These are phyloP conservation scores for Luffa aegyptiaca DNA, from an alignment of 306 rosid genomes.

Conservation along the genomic window DNA sequence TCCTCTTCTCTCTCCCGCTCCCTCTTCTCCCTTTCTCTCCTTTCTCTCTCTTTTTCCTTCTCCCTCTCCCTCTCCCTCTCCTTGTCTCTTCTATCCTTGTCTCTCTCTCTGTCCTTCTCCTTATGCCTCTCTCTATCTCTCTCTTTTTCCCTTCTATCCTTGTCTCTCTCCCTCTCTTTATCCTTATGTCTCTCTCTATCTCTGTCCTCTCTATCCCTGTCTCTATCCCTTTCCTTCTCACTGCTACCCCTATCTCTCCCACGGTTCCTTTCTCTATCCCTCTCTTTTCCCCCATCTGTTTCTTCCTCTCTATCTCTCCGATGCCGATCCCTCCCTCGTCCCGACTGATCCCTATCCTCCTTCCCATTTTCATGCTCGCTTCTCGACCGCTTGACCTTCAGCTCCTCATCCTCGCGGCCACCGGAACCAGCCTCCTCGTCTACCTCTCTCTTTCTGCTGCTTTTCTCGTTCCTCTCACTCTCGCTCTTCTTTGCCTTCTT, in stretches of 20 bases:
- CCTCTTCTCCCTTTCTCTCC: slow-evolving; percentile 10
- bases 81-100: slow-evolving; percentile 14
- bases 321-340: slow-evolving; percentile 33
- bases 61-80: slow-evolving; percentile 19
- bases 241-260: slow-evolving; percentile 24
- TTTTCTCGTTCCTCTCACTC: slow-evolving; percentile 42
- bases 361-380: slow-evolving; percentile 66
- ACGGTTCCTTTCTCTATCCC: slow-evolving; percentile 23
- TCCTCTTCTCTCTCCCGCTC: slow-evolving; percentile 14
- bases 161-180: slow-evolving; percentile 33
- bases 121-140: slow-evolving; percentile 21
- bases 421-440: slow-evolving; percentile 32
- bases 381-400: slow-evolving; percentile 46
- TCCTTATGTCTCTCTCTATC: slow-evolving; percentile 10
- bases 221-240: slow-evolving; percentile 29
- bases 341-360: slow-evolving; percentile 41
- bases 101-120: slow-evolving; percentile 19
- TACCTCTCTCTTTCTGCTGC: slow-evolving; percentile 59
- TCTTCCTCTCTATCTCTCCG: slow-evolving; percentile 39
- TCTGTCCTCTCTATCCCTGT: slow-evolving; percentile 26
- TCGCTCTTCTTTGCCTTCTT: slow-evolving; percentile 47
- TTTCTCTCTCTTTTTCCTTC: slow-evolving; percentile 9
- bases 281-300: slow-evolving; percentile 32
- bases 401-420: slow-evolving; percentile 32
- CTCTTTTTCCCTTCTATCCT: slow-evolving; percentile 21